Evolutionary conservation across 306 rosid genomes (phyloP), one percentile per base, ranked within the genome.

Genomic region (Geum urbanum): DNA sequence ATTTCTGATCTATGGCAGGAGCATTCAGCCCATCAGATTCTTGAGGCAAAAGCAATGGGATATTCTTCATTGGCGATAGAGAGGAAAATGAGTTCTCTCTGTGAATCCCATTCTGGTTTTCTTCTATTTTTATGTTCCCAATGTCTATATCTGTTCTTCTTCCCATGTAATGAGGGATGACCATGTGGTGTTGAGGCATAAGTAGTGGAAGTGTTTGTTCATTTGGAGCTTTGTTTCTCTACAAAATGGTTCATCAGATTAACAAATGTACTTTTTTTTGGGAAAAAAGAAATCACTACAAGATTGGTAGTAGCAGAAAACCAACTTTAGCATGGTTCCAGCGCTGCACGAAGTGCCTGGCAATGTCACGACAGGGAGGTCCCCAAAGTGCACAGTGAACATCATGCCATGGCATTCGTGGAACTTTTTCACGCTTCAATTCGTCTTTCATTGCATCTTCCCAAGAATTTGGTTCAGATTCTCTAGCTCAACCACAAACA

Each of bases 341-440:
- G 14, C 87, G 81, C 65, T 83, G 82, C 77, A 83, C 87, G 73
- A 83, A 83, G 71, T 83, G 87, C 49, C 82, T 68, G 9, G 87
- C 87, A 52, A 79, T 71, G 72, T 83, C 87, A 63, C 82, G 82
- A 52, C 84, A 83, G 12, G 84, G 69, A 4, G 87, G 83, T 24
- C 87, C 87, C 84, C 82, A 79, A 8, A 83, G 75, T 24, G 87
- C 87, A 74, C 84, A 79, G 13, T 83, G 87, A 70, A 83, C 80
- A 77, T 83, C 87, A 71, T 83, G 87, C 87, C 87, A 83, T 6
- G 87, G 87, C 87, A 83, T 83, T 32, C 87, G 82, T 7, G 84
- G 87, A 63, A 71, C 75, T 44, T 77, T 83, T 75, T 74, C 80
- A n/a, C 87, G 80, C 12, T 77, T 76, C 66, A 83, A 52, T 55